Evolutionary conservation across 2,329 filamentous ascomycete genomes (phyloP), one percentile per base, ranked within the genome.

Genomic region (Didymella sp.): DNA sequence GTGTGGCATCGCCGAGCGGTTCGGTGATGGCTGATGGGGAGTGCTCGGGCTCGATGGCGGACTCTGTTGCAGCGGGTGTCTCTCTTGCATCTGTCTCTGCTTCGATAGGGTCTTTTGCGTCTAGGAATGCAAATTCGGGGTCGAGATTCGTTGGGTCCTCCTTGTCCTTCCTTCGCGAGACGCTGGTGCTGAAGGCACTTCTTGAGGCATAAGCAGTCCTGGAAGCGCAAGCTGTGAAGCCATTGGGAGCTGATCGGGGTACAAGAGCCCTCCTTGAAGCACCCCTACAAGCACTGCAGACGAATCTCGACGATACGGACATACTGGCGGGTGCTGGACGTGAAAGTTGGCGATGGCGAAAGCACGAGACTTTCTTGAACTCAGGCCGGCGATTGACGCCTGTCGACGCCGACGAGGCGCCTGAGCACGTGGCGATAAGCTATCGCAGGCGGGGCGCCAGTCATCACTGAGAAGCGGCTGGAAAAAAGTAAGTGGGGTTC

Each of bases 351-450:
- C 17, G 40, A 50, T 51, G 38, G 43, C 47, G 22, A 51, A 33
- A 22, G 47, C 38, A 22, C 49, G 31, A 50, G 51, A 57, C 51
- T 62, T 56, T 52, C 37, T 40, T 30, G 19, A 51, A 54, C 28
- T 28, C 31, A n/a, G 46, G 44, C 65, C 56, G 60, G 64, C 45
- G 58, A 12, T 25, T 44, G 15, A 21, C 22, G 37, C 51, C 13
- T 43, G 35, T 43, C 12, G 19, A 40, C 38, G 46, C 64, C 63
- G 64, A 60, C 38, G 5, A 19, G 13, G 42, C 55, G 59, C 51
- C 21, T 58, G 56, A 45, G 51, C 69, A 73, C 68, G 69, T 73
- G 71, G 37, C 35, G 69, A 73, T 72, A 73, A 70, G 62, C 49
- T 54, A 59, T 59, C 56, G 15, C 15, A 19, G 48, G 41, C 22